phyloP scores from a whole-genome alignment of 257 asterid species.

The Petunia secreta region DNA sequence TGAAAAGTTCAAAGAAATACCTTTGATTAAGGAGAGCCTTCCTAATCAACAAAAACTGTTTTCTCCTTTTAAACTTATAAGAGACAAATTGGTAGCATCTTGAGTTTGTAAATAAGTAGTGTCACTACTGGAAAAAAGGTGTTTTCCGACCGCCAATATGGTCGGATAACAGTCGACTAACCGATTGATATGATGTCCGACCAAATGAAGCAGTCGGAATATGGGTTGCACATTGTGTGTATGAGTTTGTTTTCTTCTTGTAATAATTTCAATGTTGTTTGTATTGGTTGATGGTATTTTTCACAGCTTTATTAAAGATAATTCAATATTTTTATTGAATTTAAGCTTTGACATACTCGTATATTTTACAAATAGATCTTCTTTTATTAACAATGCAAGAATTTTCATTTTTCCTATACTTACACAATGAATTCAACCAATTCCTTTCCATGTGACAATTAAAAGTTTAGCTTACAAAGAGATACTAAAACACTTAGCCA shows the following conservation, averaged over 20 bases:
- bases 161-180: no score
- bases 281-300: neutral
- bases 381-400: neutral
- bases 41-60: neutral
- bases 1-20: conserved; percentile 21
- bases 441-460: neutral
- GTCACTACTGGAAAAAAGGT: no score
- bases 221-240: neutral
- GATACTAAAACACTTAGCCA: no score
- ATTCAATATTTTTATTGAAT: no score
- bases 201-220: no score
- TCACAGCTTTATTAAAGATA: no score
- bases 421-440: neutral
- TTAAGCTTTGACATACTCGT: no score
- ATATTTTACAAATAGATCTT: neutral
- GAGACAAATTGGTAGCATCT: conserved; percentile 18
- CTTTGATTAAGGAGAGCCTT: conserved; percentile 24
- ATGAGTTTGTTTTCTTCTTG: neutral
- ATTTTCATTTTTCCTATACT: neutral
- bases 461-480: neutral
- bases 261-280: neutral
- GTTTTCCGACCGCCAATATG: no score
- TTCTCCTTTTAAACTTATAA: conserved; percentile 18
- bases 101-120: neutral
- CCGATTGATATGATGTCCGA: no score